phyloP scores from a whole-genome alignment of 139 green algal species.

The Coelastrella sp. region DNA sequence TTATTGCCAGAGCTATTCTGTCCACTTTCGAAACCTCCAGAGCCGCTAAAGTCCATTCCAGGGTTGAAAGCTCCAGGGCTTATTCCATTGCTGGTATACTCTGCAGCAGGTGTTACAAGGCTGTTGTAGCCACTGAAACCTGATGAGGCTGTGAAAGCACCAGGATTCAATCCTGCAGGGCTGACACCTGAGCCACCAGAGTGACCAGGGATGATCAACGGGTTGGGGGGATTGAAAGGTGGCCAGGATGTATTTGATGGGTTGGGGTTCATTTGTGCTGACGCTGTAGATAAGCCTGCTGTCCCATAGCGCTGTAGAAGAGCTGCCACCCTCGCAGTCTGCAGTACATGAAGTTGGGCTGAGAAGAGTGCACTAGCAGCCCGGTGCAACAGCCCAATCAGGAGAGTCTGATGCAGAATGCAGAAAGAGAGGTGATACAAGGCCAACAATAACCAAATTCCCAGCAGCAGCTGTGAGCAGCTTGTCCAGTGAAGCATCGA shows the following conservation, averaged over 20 bases:
- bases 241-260: too few species aligned
- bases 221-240: neutral
- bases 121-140: too few species aligned
- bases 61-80: neutral
- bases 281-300: neutral
- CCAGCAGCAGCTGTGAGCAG: too few species aligned
- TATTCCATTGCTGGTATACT: neutral
- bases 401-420: too few species aligned
- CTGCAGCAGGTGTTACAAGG: too few species aligned
- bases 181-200: neutral
- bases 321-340: neutral
- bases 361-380: too few species aligned
- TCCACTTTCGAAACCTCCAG: neutral
- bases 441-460: too few species aligned
- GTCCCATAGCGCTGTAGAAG: constrained; percentile 36
- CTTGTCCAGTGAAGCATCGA: too few species aligned
- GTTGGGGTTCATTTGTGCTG: neutral
- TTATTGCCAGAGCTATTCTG: constrained; percentile 30
- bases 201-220: neutral
- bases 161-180: neutral
- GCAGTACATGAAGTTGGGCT: neutral
- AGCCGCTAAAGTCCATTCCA: neutral
- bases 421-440: too few species aligned
- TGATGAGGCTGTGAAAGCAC: neutral
- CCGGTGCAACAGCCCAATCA: too few species aligned